Evolutionary conservation across 768 basidiomycete species (phyloP).

Genomic region (Rhizopogon vulgaris): DNA sequence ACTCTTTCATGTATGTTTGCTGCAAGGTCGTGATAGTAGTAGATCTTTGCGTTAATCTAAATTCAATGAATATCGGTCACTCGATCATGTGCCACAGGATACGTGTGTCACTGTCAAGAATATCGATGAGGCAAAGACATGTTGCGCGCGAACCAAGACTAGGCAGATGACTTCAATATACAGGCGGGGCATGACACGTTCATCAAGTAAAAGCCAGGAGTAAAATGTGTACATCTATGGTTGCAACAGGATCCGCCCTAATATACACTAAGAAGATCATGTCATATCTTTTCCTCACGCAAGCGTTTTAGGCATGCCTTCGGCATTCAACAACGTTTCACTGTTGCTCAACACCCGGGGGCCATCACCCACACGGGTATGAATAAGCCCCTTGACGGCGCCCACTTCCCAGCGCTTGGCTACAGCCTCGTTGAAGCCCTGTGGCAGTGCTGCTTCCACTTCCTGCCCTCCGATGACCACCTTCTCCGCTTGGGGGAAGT

Average conservation of each 20-base stretch:
- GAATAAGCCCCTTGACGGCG: conserved; percentile 84
- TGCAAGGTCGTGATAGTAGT: no score
- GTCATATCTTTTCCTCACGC: conserved; percentile 17
- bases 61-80: no score
- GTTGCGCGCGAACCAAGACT: no score
- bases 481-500: conserved; percentile 72
- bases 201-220: no score
- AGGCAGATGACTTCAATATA: no score
- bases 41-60: no score
- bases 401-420: conserved; percentile 68
- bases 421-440: conserved; percentile 76
- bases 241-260: background rate
- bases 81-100: no score
- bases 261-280: background rate
- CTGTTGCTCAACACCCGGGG: conserved; percentile 61
- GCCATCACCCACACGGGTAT: conserved; percentile 90
- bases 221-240: background rate
- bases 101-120: no score
- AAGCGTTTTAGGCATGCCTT: conserved; percentile 64
- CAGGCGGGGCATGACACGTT: no score
- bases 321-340: conserved; percentile 58
- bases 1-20: no score
- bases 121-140: no score
- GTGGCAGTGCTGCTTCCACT: conserved; percentile 45
- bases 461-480: conserved; percentile 44